phyloP scores from a whole-genome alignment of 495 filamentous ascomycete genomes.

The Saxophila tyrrhenica region DNA sequence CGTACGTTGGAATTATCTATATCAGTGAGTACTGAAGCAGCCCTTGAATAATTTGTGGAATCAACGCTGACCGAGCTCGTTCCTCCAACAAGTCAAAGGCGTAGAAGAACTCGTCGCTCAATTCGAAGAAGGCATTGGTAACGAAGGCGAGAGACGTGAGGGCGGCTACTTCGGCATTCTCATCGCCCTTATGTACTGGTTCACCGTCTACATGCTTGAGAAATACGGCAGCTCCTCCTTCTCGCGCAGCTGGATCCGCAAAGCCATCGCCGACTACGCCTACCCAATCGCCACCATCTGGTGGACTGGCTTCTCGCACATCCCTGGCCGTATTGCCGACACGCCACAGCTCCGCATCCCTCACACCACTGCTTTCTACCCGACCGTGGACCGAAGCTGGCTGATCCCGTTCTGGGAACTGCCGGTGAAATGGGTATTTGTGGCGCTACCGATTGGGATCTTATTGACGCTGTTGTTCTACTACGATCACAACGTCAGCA shows the following conservation, averaged over 20 bases:
- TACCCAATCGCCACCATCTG: slow-evolving; percentile 30
- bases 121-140: slow-evolving; percentile 19
- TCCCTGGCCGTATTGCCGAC: slow-evolving; percentile 21
- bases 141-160: neutral
- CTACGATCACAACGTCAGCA: slow-evolving; percentile 58
- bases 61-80: neutral
- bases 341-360: slow-evolving; percentile 28
- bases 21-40: slow-evolving; percentile 4
- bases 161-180: slow-evolving; percentile 29
- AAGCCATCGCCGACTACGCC: slow-evolving; percentile 33
- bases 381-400: slow-evolving; percentile 69
- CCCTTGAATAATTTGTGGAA: neutral
- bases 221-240: slow-evolving; percentile 24
- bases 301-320: slow-evolving; percentile 28
- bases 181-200: slow-evolving; percentile 31
- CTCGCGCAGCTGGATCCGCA: slow-evolving; percentile 28
- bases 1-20: slow-evolving; percentile 37
- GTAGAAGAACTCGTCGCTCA: slow-evolving; percentile 25
- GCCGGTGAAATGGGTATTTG: slow-evolving; percentile 59
- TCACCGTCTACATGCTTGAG: slow-evolving; percentile 29
- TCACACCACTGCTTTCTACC: slow-evolving; percentile 56
- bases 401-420: slow-evolving; percentile 85
- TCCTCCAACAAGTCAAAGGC: slow-evolving; percentile 32
- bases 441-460: slow-evolving; percentile 80
- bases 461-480: slow-evolving; percentile 83